phyloP scores from a whole-genome alignment of 1,139 yeast species.

The Zygotorulaspora mrakii region DNA sequence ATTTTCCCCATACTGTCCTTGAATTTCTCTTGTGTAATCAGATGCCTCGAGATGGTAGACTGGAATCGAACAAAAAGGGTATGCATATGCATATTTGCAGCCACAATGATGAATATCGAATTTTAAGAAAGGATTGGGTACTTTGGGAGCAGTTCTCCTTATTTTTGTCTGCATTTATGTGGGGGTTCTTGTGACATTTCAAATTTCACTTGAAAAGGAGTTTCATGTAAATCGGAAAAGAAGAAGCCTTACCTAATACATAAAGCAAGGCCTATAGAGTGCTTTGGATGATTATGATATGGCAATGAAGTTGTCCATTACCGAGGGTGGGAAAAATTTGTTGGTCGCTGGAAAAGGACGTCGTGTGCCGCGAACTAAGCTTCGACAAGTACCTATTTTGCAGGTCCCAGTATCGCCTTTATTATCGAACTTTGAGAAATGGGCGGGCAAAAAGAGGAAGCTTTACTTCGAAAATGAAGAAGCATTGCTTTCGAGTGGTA shows the following conservation, averaged over 20 bases:
- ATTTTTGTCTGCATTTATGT: no score
- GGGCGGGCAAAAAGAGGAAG: slow-evolving; percentile 31
- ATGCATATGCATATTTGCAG: no score
- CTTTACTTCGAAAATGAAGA: slow-evolving; percentile 14
- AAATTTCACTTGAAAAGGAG: no score
- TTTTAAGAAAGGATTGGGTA: no score
- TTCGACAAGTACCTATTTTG: slow-evolving; percentile 3
- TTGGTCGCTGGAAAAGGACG: slow-evolving; percentile 1
- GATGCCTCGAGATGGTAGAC: slow-evolving; percentile 17
- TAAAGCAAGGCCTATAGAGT: background rate
- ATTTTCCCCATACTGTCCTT: slow-evolving; percentile 40
- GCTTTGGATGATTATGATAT: background rate
- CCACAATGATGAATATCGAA: no score
- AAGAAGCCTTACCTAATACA: no score
- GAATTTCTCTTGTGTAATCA: slow-evolving; percentile 31
- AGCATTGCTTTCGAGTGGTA: slow-evolving; percentile 2
- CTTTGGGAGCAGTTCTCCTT: background rate
- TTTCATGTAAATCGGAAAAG: no score
- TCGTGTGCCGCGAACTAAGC: slow-evolving; percentile 3
- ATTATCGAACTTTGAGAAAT: slow-evolving; percentile 29
- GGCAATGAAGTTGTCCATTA: slow-evolving; percentile 2
- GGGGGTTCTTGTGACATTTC: no score
- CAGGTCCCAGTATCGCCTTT: slow-evolving; percentile 23
- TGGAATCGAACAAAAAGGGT: slow-evolving; percentile 11
- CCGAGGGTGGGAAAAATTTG: slow-evolving; percentile 1